phyloP scores from a whole-genome alignment of 106 monocot species.

The Dendrobium catenatum region DNA sequence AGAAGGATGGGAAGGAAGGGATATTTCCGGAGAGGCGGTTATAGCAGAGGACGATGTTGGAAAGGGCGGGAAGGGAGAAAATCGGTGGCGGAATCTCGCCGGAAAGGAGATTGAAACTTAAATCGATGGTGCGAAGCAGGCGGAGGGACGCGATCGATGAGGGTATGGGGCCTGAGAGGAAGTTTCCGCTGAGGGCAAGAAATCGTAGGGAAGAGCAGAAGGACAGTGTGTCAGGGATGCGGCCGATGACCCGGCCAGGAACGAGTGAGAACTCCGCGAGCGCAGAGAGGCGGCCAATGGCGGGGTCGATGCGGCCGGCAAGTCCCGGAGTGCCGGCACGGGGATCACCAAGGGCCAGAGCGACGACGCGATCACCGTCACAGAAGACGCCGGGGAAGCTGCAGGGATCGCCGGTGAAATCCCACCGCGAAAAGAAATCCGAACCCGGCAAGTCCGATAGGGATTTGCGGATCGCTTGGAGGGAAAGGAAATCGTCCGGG shows the following conservation, averaged over 20 bases:
- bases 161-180: conserved; percentile 51
- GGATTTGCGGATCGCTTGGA: conserved; percentile 48
- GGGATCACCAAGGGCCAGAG: conserved; percentile 58
- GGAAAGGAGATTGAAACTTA: conserved; percentile 64
- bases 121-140: conserved; percentile 45
- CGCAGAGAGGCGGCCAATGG: conserved; percentile 32
- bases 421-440: conserved; percentile 45
- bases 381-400: conserved; percentile 59
- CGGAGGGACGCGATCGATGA: conserved; percentile 20
- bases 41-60: conserved; percentile 54
- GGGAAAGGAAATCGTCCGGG: conserved; percentile 58
- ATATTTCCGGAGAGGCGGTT: conserved; percentile 47
- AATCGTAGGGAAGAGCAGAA: conserved; percentile 38
- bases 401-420: conserved; percentile 70
- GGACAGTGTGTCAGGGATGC: conserved; percentile 29
- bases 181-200: conserved; percentile 50
- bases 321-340: conserved; percentile 64
- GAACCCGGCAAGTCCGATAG: conserved; percentile 59
- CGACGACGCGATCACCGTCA: conserved; percentile 28
- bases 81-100: conserved; percentile 34
- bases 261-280: conserved; percentile 62
- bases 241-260: conserved; percentile 53
- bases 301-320: conserved; percentile 41
- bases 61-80: conserved; percentile 18
- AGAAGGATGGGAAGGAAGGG: conserved; percentile 31